These are phyloP conservation scores for Onygenales sp. DNA, from an alignment of 2,329 filamentous ascomycete species.

Conservation along the genomic window DNA sequence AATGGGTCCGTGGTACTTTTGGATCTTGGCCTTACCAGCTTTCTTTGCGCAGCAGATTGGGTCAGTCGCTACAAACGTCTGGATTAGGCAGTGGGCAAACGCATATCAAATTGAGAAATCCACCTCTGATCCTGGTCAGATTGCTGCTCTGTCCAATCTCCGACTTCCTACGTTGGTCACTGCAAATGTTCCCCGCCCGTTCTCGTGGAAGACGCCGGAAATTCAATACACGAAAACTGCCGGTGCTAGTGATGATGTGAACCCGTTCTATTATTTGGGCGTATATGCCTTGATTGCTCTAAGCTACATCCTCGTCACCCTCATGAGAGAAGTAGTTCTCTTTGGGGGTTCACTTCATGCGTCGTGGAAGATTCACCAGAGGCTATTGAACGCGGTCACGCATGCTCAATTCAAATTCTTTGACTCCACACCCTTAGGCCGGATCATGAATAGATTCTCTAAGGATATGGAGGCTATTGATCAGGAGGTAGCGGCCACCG, in stretches of 20 bases:
- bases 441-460: constrained; percentile 97
- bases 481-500: constrained; percentile 88
- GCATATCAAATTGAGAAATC: constrained; percentile 55
- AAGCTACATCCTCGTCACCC: constrained; percentile 67
- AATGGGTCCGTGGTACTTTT: constrained; percentile 98
- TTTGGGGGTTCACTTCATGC: constrained; percentile 88
- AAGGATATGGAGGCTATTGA: constrained; percentile 94
- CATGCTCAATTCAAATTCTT: constrained; percentile 97
- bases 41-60: constrained; percentile 78
- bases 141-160: constrained; percentile 29
- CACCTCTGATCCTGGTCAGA: constrained; percentile 25
- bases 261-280: constrained; percentile 73
- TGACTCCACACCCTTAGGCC: constrained; percentile 87
- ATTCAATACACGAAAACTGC: constrained; percentile 15
- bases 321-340: constrained; percentile 75
- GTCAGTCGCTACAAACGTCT: constrained; percentile 80
- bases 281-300: constrained; percentile 75
- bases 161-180: constrained; percentile 29
- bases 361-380: constrained; percentile 72
- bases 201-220: constrained; percentile 21
- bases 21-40: constrained; percentile 63
- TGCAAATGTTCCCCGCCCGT: constrained; percentile 26
- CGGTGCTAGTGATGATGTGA: constrained; percentile 44
- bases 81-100: constrained; percentile 94
- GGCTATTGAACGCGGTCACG: constrained; percentile 67